Evolutionary conservation across 352 stramenopile genomes (phyloP), one percentile per base, ranked within the genome.

Genomic region (Peronospora tabacina): DNA sequence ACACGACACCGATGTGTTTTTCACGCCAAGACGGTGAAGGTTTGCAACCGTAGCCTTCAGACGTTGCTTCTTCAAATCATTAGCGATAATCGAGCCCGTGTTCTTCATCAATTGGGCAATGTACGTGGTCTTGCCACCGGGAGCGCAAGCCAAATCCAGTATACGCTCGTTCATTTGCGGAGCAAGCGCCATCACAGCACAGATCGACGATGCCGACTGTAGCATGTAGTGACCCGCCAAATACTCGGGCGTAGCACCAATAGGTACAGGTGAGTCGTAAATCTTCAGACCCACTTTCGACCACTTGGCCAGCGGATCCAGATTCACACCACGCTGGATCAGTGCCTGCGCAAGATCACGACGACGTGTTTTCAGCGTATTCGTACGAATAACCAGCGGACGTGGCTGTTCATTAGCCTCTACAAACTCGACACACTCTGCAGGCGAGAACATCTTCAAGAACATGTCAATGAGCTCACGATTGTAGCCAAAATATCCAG

Each of bases 171-270:
- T 87, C 53, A 97, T 91, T 75, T 98, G 85, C 34, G 97, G 96
- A 12, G 77, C 90, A 28, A 99, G 72, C 13, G 97, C 95, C 78
- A 99, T 96, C 9, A 99, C 96, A 3, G 97, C 94, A 66, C 95
- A 98, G 68, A 99, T 98, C 0, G 95, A 99, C 22, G 96, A 97
- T 5, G 97, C 96, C 52, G 91, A 98, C 65, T 98, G 95, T 44
- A 99, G 86, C 95, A 99, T 99, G 79, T 99, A 99, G 72, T 99
- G 95, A 11, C 97, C 97, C 0, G 95, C 94, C 30, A 99, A 83
- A 79, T 99, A 99, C 70, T 99, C 97, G 13, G 97, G 97, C 44
- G 97, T 99, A 2, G 97, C 97, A 48, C 97, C 97, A 68, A 99
- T 98, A 2, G 97, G 97, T 40, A 99, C 95, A 7, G 87, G 86